These are phyloP conservation scores for Sicyos edulis DNA, from an alignment of 306 rosid species.

Conservation along the genomic window DNA sequence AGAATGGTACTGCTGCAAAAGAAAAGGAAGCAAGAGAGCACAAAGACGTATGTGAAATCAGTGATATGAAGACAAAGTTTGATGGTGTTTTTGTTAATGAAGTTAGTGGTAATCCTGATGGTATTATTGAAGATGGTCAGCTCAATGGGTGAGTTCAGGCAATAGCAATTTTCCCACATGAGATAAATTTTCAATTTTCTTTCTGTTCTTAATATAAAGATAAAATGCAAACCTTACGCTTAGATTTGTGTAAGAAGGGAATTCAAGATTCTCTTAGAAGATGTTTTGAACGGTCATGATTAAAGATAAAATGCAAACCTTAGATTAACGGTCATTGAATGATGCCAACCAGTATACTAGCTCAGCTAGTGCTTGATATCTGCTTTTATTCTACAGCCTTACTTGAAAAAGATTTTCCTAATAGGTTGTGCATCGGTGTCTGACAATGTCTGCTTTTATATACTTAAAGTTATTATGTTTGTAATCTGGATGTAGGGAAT, in stretches of 20 bases:
- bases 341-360: constrained; percentile 8
- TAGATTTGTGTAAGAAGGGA: neutral
- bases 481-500: constrained; percentile 27
- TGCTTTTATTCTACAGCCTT: neutral
- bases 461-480: constrained; percentile 9
- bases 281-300: neutral
- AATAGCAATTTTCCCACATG: constrained; percentile 4
- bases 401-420: neutral
- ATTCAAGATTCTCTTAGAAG: neutral
- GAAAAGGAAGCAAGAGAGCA: constrained; percentile 6
- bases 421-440: neutral
- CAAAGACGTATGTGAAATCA: constrained; percentile 23
- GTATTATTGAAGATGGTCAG: constrained; percentile 33
- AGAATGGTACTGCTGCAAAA: constrained; percentile 21
- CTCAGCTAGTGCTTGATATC: neutral
- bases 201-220: neutral
- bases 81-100: constrained; percentile 23
- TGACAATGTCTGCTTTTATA: constrained; percentile 5
- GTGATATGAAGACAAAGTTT: constrained; percentile 32
- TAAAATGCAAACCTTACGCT: neutral
- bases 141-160: constrained; percentile 24
- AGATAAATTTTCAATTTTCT: neutral
- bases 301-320: no score
- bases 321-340: no score
- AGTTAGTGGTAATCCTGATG: constrained; percentile 26